These are phyloP conservation scores for Amphicarpaea edgeworthii DNA, from an alignment of 306 rosid species.

Conservation along the genomic window DNA sequence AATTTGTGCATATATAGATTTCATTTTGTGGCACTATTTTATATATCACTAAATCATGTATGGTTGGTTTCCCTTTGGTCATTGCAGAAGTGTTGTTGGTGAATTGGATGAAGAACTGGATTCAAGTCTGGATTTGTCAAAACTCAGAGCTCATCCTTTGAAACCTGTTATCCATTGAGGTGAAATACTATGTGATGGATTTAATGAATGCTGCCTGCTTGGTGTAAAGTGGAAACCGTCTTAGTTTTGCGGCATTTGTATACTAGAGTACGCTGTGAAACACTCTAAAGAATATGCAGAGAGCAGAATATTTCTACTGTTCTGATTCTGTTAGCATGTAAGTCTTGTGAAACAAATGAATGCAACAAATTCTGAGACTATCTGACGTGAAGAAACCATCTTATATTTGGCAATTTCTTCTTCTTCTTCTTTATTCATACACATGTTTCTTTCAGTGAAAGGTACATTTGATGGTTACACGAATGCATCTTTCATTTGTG, in stretches of 20 bases:
- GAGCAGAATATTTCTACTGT: neutral
- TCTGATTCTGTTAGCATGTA: conserved; percentile 33
- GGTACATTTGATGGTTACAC: neutral
- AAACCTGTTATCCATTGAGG: conserved; percentile 85
- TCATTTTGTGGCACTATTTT: conserved; percentile 12
- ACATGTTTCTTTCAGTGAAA: conserved; percentile 2
- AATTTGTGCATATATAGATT: conserved; percentile 1
- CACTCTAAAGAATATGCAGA: conserved; percentile 18
- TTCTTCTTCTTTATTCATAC: no score
- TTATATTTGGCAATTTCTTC: neutral
- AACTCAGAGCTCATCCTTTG: conserved; percentile 89
- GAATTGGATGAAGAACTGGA: conserved; percentile 95
- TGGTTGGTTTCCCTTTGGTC: conserved; percentile 31
- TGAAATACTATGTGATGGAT: conserved; percentile 34
- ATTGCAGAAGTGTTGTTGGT: conserved; percentile 95
- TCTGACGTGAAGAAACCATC: conserved; percentile 9
- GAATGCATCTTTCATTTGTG: neutral
- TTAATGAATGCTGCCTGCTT: conserved; percentile 5
- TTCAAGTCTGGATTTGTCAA: conserved; percentile 77
- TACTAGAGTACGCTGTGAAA: neutral
- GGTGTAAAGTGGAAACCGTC: conserved; percentile 29
- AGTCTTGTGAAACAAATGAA: conserved; percentile 20
- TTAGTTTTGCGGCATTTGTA: conserved; percentile 18
- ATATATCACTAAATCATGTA: neutral
- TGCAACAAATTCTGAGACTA: conserved; percentile 14